A percentile compares a stretch with the other conserved stretches of the same genome.
Conservation (phyloP, 768 basidiomycete species). For the Leccinellum albellum region DNA sequence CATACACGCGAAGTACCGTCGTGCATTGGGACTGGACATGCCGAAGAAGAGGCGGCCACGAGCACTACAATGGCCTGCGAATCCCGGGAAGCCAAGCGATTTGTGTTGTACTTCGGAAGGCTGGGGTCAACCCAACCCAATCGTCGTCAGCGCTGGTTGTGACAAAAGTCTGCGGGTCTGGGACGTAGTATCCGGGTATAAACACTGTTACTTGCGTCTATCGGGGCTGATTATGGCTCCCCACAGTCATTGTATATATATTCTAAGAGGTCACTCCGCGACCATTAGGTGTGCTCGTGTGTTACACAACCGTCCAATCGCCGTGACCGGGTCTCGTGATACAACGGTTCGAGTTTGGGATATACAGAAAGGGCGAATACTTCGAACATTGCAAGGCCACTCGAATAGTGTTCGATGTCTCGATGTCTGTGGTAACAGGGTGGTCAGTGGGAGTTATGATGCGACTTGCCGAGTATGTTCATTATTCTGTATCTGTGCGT, state of each 20-base stretch:
- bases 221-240: not conserved
- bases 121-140: slow-evolving; percentile 81
- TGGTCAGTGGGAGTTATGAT: slow-evolving; percentile 94
- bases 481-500: not conserved
- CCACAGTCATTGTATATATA: slow-evolving; percentile 63
- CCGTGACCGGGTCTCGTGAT: slow-evolving; percentile 88
- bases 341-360: slow-evolving; percentile 90
- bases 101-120: slow-evolving; percentile 70
- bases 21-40: slow-evolving; percentile 46
- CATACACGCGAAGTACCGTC: slow-evolving; percentile 37
- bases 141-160: slow-evolving; percentile 90
- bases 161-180: slow-evolving; percentile 90
- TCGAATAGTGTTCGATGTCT: slow-evolving; percentile 78
- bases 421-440: slow-evolving; percentile 78
- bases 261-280: slow-evolving; percentile 79
- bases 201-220: not conserved
- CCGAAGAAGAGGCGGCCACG: slow-evolving; percentile 22
- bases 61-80: slow-evolving; percentile 10
- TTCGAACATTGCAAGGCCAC: slow-evolving; percentile 74
- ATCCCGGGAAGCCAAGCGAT: slow-evolving; percentile 42
- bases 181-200: slow-evolving; percentile 84
- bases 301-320: slow-evolving; percentile 81
- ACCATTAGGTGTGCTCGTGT: slow-evolving; percentile 91
- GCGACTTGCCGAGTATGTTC: slow-evolving; percentile 69
- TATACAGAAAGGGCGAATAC: slow-evolving; percentile 68